Percentiles rank a stretch among this genome's conserved stretches.
These are phyloP conservation scores for Monosporascus sp. DNA, from an alignment of 2,329 filamentous ascomycete species.

Conservation along the genomic window DNA sequence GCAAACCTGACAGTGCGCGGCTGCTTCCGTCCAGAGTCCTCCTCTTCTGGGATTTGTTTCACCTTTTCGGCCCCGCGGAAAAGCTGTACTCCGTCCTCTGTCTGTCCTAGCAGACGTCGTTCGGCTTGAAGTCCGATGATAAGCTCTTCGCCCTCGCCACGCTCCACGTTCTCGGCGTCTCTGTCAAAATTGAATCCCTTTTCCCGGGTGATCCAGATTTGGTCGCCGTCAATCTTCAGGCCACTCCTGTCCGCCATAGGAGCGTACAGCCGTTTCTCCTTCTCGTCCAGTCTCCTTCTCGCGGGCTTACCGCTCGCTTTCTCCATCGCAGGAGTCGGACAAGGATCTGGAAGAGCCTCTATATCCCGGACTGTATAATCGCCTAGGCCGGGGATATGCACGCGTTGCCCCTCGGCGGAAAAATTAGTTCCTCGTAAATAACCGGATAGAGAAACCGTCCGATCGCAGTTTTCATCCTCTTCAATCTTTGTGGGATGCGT, in stretches of 20 bases:
- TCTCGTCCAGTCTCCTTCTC: conserved; percentile 80
- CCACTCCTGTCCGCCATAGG: conserved; percentile 98
- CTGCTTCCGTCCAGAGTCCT: conserved; percentile 57
- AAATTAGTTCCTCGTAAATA: conserved; percentile 96
- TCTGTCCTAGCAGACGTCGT: conserved; percentile 74
- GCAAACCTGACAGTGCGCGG: conserved; percentile 53
- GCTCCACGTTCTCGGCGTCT: conserved; percentile 62
- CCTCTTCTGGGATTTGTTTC: conserved; percentile 50
- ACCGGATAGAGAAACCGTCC: conserved; percentile 84
- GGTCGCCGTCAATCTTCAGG: conserved; percentile 92
- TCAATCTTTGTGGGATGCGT: conserved; percentile 91
- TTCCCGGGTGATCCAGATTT: conserved; percentile 77
- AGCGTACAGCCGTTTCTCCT: conserved; percentile 92
- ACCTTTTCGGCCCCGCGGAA: conserved; percentile 75
- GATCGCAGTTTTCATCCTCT: conserved; percentile 81
- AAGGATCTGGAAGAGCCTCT: conserved; percentile 87
- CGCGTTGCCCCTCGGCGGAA: conserved; percentile 72
- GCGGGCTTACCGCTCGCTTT: conserved; percentile 80
- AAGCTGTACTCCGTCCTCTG: conserved; percentile 74
- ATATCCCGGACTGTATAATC: conserved; percentile 80
- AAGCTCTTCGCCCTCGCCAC: conserved; percentile 91
- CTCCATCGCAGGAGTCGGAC: conserved; percentile 87
- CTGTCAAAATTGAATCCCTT: conserved; percentile 72
- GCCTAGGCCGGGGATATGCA: conserved; percentile 89
- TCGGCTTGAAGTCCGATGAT: conserved; percentile 86